Percentiles rank a stretch among this genome's conserved stretches.
Conservation (phyloP, 768 basidiomycete species). For the Harrya chromipes region DNA sequence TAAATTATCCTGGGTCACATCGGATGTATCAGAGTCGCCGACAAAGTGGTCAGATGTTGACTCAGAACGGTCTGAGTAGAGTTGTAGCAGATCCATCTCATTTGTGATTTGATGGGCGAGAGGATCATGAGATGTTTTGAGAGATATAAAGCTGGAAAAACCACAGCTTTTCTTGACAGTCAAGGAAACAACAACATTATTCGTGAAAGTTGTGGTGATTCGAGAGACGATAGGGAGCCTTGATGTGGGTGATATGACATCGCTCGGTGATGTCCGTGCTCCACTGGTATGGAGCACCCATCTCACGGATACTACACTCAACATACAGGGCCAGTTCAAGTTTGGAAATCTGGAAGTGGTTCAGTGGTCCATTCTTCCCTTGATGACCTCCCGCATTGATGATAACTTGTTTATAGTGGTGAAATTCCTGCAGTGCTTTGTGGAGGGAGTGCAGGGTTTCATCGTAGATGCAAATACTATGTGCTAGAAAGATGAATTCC, state of each 20-base stretch:
- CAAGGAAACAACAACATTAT: conserved; percentile 9
- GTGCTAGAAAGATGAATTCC: too few species aligned
- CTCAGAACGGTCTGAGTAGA: too few species aligned
- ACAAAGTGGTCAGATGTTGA: too few species aligned
- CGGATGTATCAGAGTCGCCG: too few species aligned
- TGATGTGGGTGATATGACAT: conserved; percentile 8
- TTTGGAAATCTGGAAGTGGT: conserved; percentile 6
- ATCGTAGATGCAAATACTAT: too few species aligned
- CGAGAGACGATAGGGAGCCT: not conserved
- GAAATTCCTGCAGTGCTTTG: too few species aligned
- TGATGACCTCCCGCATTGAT: conserved; percentile 1
- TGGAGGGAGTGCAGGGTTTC: too few species aligned
- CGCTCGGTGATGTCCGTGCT: conserved; percentile 8
- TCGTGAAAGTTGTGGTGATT: conserved; percentile 1
- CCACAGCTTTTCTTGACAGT: conserved; percentile 4
- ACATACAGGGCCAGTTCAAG: conserved; percentile 24
- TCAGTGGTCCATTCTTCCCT: conserved; percentile 1
- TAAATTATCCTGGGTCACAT: too few species aligned
- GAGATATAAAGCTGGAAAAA: conserved; percentile 2
- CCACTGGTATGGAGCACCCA: conserved; percentile 27
- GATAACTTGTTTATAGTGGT: too few species aligned
- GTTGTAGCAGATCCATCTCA: not conserved
- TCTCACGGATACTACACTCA: conserved; percentile 20
- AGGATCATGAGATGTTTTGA: not conserved
- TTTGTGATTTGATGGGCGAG: not conserved